Evolutionary conservation across 371 early-diverging fungal species (phyloP).

Genomic region (Blakeslea trispora): DNA sequence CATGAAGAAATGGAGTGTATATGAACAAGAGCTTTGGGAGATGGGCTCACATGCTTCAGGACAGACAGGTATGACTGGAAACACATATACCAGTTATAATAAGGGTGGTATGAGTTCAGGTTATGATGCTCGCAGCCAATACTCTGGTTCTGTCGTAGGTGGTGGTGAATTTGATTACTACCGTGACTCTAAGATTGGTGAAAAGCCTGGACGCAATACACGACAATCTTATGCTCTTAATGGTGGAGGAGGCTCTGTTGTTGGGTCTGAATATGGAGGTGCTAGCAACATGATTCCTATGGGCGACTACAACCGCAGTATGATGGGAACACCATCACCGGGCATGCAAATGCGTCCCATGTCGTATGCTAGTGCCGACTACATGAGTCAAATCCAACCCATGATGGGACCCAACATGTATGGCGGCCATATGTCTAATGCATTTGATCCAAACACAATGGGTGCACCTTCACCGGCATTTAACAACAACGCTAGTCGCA

Average conservation of each 20-base stretch:
- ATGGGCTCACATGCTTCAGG: conserved; percentile 48
- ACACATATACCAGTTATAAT: conserved; percentile 43
- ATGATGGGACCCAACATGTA: conserved; percentile 17
- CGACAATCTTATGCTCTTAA: conserved; percentile 2
- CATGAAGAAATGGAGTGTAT: conserved; percentile 86
- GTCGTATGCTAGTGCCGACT: conserved; percentile 16
- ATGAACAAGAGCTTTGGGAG: conserved; percentile 81
- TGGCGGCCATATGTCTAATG: conserved; percentile 6
- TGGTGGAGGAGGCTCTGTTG: conserved; percentile 12
- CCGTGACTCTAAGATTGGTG: conserved; percentile 31
- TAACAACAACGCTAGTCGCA: conserved; percentile 1
- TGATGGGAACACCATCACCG: conserved; percentile 15
- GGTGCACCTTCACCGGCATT: conserved; percentile 10
- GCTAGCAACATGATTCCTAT: conserved; percentile 9
- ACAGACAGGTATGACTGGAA: conserved; percentile 40
- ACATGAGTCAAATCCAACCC: conserved; percentile 23
- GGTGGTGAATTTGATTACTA: conserved; percentile 41
- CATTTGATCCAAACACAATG: conserved; percentile 7
- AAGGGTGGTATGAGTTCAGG: conserved; percentile 26
- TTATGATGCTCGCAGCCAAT: conserved; percentile 25
- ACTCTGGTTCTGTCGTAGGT: conserved; percentile 20
- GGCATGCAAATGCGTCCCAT: conserved; percentile 12
- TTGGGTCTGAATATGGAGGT: conserved; percentile 27
- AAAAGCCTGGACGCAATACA: conserved; percentile 12
- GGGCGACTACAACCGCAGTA: conserved; percentile 13